A percentile compares a stretch with the other conserved stretches of the same genome.
Evolutionary conservation across 1,284 basidiomycete genomes (phyloP).

Genomic region (Singerocomus inundabilis): DNA sequence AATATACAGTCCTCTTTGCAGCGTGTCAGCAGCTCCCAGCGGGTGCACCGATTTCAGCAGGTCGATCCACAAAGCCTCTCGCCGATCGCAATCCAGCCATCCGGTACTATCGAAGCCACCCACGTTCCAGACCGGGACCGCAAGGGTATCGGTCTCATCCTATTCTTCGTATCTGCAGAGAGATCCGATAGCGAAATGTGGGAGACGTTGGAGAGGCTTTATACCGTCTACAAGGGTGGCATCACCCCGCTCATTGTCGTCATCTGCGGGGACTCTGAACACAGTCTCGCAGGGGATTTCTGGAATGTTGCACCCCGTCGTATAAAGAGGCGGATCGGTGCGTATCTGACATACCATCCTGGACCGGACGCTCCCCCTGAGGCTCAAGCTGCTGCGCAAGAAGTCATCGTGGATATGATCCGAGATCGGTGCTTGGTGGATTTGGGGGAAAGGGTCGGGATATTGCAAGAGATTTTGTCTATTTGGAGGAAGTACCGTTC

Average conservation of each 20-base stretch:
- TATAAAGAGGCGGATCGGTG: conserved; percentile 13
- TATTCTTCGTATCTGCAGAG: conserved; percentile 17
- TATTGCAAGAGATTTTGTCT: conserved; percentile 20
- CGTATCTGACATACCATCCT: conserved; percentile 17
- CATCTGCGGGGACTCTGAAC: conserved; percentile 14
- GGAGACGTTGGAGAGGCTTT: conserved; percentile 20
- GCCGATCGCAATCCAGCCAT: background rate
- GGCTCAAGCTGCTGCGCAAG: conserved; percentile 10
- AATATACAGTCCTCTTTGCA: conserved; percentile 13
- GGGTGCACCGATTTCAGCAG: conserved; percentile 20
- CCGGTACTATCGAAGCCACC: background rate
- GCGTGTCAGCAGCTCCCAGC: background rate
- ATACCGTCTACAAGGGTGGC: conserved; percentile 13
- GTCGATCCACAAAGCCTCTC: conserved; percentile 15
- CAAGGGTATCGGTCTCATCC: conserved; percentile 13
- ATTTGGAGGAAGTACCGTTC: conserved; percentile 27
- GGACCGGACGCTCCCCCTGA: conserved; percentile 9
- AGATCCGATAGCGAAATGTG: conserved; percentile 9
- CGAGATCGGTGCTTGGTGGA: conserved; percentile 16
- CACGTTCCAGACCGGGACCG: background rate
- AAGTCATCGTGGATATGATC: conserved; percentile 14
- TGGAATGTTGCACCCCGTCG: conserved; percentile 18
- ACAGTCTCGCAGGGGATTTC: conserved; percentile 14
- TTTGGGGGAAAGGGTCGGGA: conserved; percentile 20
- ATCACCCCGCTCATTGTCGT: conserved; percentile 24